Evolutionary conservation across 2,329 filamentous ascomycete species (phyloP), one percentile per base, ranked within the genome.

Genomic region (Trichophyton benhamiae): DNA sequence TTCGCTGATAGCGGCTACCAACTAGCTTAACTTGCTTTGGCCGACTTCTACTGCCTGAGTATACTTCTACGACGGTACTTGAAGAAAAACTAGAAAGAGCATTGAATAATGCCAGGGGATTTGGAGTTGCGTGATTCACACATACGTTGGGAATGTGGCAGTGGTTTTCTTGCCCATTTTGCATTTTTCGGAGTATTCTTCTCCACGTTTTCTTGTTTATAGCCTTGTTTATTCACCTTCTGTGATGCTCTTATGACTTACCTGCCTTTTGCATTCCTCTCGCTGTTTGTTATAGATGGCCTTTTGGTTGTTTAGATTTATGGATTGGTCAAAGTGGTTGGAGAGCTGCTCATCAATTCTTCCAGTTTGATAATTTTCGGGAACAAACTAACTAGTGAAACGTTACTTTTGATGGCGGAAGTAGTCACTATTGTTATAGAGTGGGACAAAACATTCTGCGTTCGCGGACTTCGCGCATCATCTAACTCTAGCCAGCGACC

Each of bases 11-110:
- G 72, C 71, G 77, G 66, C 72, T 99, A 67, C 94, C 94, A 2
- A 95, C 88, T 3, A 92, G 89, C 64, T 87, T 91, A 69, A 99
- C 94, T 0, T 99, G 94, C 74, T 97, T 96, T 75, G 90, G 92
- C 1, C 91, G 88, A 57, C 75, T 99, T 53, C 76, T 95, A 65
- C 73, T 99, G 64, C 94, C 94, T 0, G 86, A 91, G 74, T 99
- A 97, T 72, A 80, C 77, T 60, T 83, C 83, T 44, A 83, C 79
- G 69, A 84, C 87, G 63, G 83, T 88, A 41, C 71, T 99, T 70
- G 80, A 80, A 71, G 80, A 86, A 75, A 89, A 91, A 69, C 75
- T 99, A 69, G 80, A 79, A n/a, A 85, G 95, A 79, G 94, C 94
- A 59, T 78, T 99, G 70, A 84, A 92, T 75, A 94, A 96, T 74